Conservation (phyloP, 805 yeast species). For the Yamadazyma akitaensis region DNA sequence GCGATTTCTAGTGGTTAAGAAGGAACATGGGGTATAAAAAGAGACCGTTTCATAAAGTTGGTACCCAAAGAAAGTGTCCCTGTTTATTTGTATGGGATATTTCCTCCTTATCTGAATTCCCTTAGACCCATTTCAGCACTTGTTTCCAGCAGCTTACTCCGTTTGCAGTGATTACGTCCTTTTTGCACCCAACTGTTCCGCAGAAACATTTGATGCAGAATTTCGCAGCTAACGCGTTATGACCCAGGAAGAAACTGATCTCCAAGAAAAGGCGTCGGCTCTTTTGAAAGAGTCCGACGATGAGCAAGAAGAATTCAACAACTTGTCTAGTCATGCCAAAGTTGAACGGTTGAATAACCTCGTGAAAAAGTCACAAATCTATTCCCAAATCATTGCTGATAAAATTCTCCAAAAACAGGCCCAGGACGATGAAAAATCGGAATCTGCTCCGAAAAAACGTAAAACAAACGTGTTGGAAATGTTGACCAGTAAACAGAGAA, state of each 20-base stretch:
- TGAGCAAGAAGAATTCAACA: conserved; percentile 38
- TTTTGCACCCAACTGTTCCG: neutral
- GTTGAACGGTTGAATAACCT: conserved; percentile 65
- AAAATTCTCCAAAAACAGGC: conserved; percentile 45
- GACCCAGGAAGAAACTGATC: conserved; percentile 4
- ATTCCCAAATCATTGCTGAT: conserved; percentile 81
- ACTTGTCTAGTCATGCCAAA: conserved; percentile 52
- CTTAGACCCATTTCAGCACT: no score
- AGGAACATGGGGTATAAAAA: neutral
- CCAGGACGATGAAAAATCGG: conserved; percentile 13
- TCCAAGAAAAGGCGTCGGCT: neutral
- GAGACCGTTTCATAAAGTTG: neutral
- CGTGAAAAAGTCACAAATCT: conserved; percentile 84
- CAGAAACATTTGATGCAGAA: neutral
- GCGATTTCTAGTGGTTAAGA: conserved; percentile 1
- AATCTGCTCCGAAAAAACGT: conserved; percentile 7
- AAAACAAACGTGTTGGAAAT: conserved; percentile 6
- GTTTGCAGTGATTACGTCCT: neutral
- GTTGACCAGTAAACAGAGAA: conserved; percentile 5
- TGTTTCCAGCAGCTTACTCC: neutral
- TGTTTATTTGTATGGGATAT: no score
- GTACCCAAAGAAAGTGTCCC: no score
- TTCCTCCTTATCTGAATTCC: no score
- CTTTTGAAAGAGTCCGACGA: neutral
- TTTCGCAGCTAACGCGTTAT: conserved; percentile 4